Evolutionary conservation across 352 stramenopile species (phyloP), one percentile per base, ranked within the genome.

Genomic region (Hyaloperonospora brassicae): DNA sequence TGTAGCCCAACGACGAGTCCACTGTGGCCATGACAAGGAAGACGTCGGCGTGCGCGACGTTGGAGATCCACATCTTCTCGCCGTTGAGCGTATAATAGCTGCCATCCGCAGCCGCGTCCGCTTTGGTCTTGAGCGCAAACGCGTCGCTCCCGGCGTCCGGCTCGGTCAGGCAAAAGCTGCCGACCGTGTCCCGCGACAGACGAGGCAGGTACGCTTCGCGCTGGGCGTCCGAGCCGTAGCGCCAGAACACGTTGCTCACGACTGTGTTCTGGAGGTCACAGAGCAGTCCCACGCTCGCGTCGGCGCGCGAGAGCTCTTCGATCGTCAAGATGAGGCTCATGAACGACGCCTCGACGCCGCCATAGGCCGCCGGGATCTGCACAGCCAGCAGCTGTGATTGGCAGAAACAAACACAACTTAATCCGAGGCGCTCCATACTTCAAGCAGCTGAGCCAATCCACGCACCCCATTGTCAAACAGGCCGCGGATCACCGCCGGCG

Each of bases 61-160:
- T 98, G 31, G 87, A 97, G 61, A 98, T 98, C 94, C 94, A 98
- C 60, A 96, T 80, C 59, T 98, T 98, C 54, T 83, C 79, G 14
- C 94, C 94, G 66, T 84, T 97, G 13, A 98, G 69, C 8, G 79
- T 93, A 63, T 91, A 98, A 62, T 95, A 95, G 40, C 76, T 95
- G 42, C 79, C 84, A 57, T 98, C 91, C 0, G 72, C 48, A 9
- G 81, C 96, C 14, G 67, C 61, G 0, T 83, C 78, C 0, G 95
- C 95, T 5, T 72, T 91, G 1, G 93, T 98, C 59, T 94, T 92
- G 59, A 98, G 83, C 35, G 90, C 78, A 68, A 98, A 98, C 12
- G 96, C 96, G 72, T 98, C 96, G 47, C 85, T 96, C n/a, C 96
- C 96, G 24, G 86, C 89, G 22, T 84, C 83, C 12, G 88, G 73